Conservation (phyloP, 2,329 filamentous ascomycete species). For the Fusarium sp. region DNA sequence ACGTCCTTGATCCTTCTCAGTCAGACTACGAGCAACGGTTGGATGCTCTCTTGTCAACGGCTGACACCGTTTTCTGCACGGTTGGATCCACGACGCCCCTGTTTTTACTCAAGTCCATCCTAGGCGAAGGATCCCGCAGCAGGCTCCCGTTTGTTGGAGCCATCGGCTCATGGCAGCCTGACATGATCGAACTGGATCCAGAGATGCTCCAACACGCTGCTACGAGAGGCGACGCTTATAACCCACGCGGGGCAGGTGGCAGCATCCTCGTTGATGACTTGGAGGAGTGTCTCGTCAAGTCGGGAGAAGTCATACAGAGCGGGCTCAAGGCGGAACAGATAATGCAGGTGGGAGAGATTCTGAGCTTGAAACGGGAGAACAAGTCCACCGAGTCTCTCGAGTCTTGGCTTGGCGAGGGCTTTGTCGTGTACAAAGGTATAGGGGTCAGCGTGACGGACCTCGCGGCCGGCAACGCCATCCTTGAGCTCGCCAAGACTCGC, state of each 20-base stretch:
- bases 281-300: constrained; percentile 70
- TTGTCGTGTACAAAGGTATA: constrained; percentile 44
- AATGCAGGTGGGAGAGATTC: constrained; percentile 68
- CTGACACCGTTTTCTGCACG: constrained; percentile 36
- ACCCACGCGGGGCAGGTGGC: background rate
- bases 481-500: constrained; percentile 41
- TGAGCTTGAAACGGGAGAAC: constrained; percentile 12
- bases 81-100: constrained; percentile 32
- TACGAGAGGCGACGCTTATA: constrained; percentile 7
- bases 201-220: constrained; percentile 60
- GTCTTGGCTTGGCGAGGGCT: constrained; percentile 37
- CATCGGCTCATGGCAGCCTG: constrained; percentile 66
- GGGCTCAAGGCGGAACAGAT: constrained; percentile 67
- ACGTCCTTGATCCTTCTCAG: constrained; percentile 14
- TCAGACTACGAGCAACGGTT: constrained; percentile 10
- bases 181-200: constrained; percentile 77
- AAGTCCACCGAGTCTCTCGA: background rate
- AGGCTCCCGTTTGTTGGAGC: constrained; percentile 56
- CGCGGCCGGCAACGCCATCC: constrained; percentile 44
- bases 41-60: background rate
- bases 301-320: constrained; percentile 75
- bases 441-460: constrained; percentile 50
- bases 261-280: constrained; percentile 65
- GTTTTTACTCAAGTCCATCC: constrained; percentile 14
- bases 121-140: background rate